These are phyloP conservation scores for Colletotrichum liriopes DNA, from an alignment of 2,329 filamentous ascomycete species.

Conservation along the genomic window DNA sequence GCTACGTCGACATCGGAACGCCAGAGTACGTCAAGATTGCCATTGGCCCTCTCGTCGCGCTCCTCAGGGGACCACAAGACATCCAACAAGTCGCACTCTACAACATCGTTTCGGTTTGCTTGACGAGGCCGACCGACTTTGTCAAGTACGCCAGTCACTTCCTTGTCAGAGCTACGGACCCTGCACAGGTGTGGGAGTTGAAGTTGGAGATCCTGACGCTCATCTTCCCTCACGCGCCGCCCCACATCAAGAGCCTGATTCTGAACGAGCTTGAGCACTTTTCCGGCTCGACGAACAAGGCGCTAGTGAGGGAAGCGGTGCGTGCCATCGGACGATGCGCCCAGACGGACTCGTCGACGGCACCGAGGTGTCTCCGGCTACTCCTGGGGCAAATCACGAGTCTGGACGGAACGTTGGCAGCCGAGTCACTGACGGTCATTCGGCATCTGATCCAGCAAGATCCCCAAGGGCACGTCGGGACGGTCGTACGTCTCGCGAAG, in stretches of 20 bases:
- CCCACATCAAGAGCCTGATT: constrained; percentile 86
- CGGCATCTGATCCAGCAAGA: constrained; percentile 95
- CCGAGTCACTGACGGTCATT: constrained; percentile 94
- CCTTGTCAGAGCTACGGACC: constrained; percentile 84
- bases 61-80: constrained; percentile 87
- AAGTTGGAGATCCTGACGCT: constrained; percentile 94
- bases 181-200: constrained; percentile 86
- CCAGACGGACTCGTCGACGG: constrained; percentile 80
- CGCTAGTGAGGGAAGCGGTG: constrained; percentile 89
- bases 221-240: constrained; percentile 86
- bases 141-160: constrained; percentile 92
- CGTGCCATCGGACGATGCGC: constrained; percentile 95
- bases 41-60: constrained; percentile 87
- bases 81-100: constrained; percentile 92
- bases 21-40: constrained; percentile 81
- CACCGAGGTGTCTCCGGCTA: constrained; percentile 84
- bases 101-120: constrained; percentile 94
- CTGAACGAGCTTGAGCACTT: constrained; percentile 96
- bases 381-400: constrained; percentile 91
- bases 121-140: constrained; percentile 83
- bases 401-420: constrained; percentile 88
- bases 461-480: constrained; percentile 83
- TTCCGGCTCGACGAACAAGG: constrained; percentile 77
- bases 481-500: constrained; percentile 90
- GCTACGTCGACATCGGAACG: constrained; percentile 88